These are phyloP conservation scores for Monosporozyma yasuniensis DNA, from an alignment of 805 yeast genomes.

Conservation along the genomic window DNA sequence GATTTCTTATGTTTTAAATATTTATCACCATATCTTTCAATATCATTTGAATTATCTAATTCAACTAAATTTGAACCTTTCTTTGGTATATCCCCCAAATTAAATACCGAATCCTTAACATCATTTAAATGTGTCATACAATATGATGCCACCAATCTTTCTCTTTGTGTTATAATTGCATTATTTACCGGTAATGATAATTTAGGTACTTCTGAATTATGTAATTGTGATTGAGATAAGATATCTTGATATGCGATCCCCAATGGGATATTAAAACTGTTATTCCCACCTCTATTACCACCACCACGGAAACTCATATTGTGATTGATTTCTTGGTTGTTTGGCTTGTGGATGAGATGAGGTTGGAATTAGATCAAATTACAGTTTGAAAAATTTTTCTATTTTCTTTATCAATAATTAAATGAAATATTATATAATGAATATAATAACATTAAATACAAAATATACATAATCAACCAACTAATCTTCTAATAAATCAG, in stretches of 20 bases:
- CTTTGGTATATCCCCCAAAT: slow-evolving; percentile 41
- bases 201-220: slow-evolving; percentile 26
- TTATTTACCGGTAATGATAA: slow-evolving; percentile 59
- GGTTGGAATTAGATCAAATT: neutral
- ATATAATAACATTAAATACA: no score
- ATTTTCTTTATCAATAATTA: neutral
- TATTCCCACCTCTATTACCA: slow-evolving; percentile 23
- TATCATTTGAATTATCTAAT: slow-evolving; percentile 45
- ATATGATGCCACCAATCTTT: slow-evolving; percentile 45
- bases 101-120: slow-evolving; percentile 57
- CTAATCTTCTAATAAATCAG: slow-evolving; percentile 54
- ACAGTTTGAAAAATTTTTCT: slow-evolving; percentile 1
- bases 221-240: slow-evolving; percentile 20
- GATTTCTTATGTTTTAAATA: slow-evolving; percentile 63
- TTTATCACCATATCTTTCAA: slow-evolving; percentile 73
- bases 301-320: slow-evolving; percentile 41
- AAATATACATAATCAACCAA: neutral
- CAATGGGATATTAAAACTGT: slow-evolving; percentile 42
- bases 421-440: neutral
- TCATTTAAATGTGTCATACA: slow-evolving; percentile 42
- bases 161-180: slow-evolving; percentile 37
- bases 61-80: slow-evolving; percentile 28
- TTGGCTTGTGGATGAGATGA: neutral
- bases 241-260: slow-evolving; percentile 64
- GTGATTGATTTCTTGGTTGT: neutral